Base-by-base conservation (phyloP, 208 protist genomes). In the Acanthamoeba culbertsoni region DNA sequence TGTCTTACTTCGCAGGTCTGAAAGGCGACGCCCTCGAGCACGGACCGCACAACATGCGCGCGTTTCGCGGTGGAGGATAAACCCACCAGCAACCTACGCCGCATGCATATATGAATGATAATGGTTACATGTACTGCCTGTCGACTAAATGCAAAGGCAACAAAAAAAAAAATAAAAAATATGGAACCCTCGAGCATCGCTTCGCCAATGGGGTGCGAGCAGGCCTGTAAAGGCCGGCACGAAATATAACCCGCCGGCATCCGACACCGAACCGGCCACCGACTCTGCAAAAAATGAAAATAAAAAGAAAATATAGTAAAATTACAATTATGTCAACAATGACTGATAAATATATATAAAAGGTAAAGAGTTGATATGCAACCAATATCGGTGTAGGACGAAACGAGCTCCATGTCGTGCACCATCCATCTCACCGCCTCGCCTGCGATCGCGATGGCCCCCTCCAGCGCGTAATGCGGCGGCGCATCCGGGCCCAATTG, bases 181-280 rank as follows among this genome's bases (percentile, higher is more conserved):
- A 46, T 96, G 40, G 4, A 94, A 97, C 51, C 98, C 99, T 33
- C 98, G 96, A 12, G 99, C 99, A 55, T 98, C 97, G 23, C 97
- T 94, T 35, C 98, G 94, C 99, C 99, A 99, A 93, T 99, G 97
- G 5, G 99, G 99, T 18, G 98, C 98, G 26, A 99, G 98, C 2
- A 99, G 96, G 16, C 99, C 99, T 6, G 96, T 97, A 90, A 99
- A 99, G 26, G 99, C 98, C 3, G 99, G 99, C 2, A 99, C 99
- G 95, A 99, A 99, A 73, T 98, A 97, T 71, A 99, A 96, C 28
- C 94, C 96, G 18, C 91, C 95, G 16, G 91, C 96, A 35, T 96
- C 59, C 26, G 59, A 6, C 8, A 97, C 93, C 37, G 65, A 86
- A 0, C 7, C 59, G 7, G 95, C 95, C 8, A 95, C 7, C 28